These are phyloP conservation scores for Corrigiola litoralis DNA, from an alignment of 179 eudicot genomes.

Conservation along the genomic window DNA sequence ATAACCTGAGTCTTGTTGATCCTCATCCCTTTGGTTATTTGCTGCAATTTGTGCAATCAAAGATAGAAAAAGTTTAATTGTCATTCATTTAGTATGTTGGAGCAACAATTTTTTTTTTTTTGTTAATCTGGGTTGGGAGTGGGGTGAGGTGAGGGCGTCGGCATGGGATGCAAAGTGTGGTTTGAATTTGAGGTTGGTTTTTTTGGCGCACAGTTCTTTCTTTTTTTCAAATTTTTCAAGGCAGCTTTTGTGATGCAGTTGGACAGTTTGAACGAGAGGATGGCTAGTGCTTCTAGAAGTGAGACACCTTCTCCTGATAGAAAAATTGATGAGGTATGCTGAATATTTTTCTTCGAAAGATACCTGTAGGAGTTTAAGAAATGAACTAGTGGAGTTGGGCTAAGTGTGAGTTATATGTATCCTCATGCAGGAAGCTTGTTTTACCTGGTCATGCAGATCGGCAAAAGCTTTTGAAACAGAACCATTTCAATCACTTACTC, in stretches of 20 bases:
- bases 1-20: too few species aligned
- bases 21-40: too few species aligned
- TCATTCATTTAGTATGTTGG: too few species aligned
- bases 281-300: constrained; percentile 26
- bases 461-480: constrained; percentile 37
- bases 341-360: background rate
- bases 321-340: constrained; percentile 34
- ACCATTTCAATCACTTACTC: constrained; percentile 59
- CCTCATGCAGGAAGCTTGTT: constrained; percentile 31
- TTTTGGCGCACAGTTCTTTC: background rate
- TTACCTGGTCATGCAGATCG: constrained; percentile 18
- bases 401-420: background rate
- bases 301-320: constrained; percentile 17
- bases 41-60: too few species aligned
- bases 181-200: background rate
- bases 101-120: too few species aligned
- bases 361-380: background rate
- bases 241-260: constrained; percentile 41
- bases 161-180: too few species aligned
- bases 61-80: too few species aligned
- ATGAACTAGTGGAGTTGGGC: background rate
- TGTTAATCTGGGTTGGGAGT: too few species aligned
- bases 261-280: constrained; percentile 79
- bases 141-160: too few species aligned
- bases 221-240: background rate